Conservation (phyloP, 805 yeast species). For the Teunomyces lycoperdinae region DNA sequence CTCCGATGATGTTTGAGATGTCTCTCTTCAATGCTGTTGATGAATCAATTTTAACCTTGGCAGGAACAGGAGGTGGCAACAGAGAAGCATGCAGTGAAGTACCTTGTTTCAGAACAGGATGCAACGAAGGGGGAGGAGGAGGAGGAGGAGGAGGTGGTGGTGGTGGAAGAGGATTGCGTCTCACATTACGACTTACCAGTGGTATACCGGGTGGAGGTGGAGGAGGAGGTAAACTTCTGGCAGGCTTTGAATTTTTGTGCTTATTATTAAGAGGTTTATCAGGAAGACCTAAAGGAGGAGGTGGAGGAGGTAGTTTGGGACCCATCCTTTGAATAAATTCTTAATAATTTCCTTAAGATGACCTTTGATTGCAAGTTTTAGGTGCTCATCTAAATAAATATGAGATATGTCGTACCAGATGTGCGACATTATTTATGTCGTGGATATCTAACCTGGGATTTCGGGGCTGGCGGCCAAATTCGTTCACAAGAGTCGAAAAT, state of each 20-base stretch:
- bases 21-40: neutral
- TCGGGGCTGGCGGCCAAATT: neutral
- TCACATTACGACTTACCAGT: neutral
- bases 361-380: neutral
- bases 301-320: slow-evolving; percentile 14
- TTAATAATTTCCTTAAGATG: neutral
- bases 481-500: neutral
- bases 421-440: neutral
- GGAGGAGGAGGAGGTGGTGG: slow-evolving; percentile 16
- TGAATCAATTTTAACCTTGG: neutral
- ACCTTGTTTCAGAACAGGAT: no score
- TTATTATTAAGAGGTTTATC: neutral
- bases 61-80: neutral
- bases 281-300: slow-evolving; percentile 21
- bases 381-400: slow-evolving; percentile 1
- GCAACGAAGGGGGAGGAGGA: no score
- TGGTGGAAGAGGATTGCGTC: neutral
- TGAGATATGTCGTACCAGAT: neutral
- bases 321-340: slow-evolving; percentile 9
- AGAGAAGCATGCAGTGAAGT: neutral
- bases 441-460: neutral
- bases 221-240: slow-evolving; percentile 1
- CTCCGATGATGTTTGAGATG: neutral
- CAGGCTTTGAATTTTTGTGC: neutral
- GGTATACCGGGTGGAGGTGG: slow-evolving; percentile 1